A percentile compares a stretch with the other conserved stretches of the same genome.
Evolutionary conservation across 345 rosid species (phyloP).

Genomic region (Erodium maritimum): DNA sequence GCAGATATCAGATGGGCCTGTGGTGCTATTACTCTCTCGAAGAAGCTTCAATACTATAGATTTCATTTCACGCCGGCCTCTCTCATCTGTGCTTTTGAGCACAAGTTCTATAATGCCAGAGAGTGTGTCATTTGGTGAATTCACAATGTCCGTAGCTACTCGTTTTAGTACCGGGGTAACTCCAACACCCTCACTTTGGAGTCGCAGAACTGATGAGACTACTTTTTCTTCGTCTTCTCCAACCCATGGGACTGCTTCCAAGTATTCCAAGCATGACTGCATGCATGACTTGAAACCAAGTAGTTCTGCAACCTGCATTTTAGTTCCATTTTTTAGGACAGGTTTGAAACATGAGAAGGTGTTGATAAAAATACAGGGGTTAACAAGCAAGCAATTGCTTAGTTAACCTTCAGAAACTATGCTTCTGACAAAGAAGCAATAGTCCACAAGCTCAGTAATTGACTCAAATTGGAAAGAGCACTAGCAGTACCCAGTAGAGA

Average conservation of each 20-base stretch:
- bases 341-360: background rate
- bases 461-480: too few species aligned
- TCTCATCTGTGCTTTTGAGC: conserved; percentile 81
- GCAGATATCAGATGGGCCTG: conserved; percentile 47
- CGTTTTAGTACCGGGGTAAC: conserved; percentile 76
- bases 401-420: too few species aligned
- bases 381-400: too few species aligned
- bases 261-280: conserved; percentile 68
- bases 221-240: conserved; percentile 97
- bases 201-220: conserved; percentile 52
- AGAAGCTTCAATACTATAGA: conserved; percentile 79
- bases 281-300: conserved; percentile 68
- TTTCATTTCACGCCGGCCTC: conserved; percentile 89
- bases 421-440: too few species aligned
- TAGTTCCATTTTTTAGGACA: conserved; percentile 2
- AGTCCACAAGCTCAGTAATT: too few species aligned
- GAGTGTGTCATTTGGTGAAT: conserved; percentile 64
- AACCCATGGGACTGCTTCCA: conserved; percentile 99
- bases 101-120: conserved; percentile 70
- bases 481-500: too few species aligned
- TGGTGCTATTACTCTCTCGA: conserved; percentile 48
- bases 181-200: conserved; percentile 60
- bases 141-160: conserved; percentile 43
- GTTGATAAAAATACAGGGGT: too few species aligned
- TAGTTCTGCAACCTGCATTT: conserved; percentile 56